These are phyloP conservation scores for Mucor piriformis DNA, from an alignment of 371 early-diverging fungal species.

Conservation along the genomic window DNA sequence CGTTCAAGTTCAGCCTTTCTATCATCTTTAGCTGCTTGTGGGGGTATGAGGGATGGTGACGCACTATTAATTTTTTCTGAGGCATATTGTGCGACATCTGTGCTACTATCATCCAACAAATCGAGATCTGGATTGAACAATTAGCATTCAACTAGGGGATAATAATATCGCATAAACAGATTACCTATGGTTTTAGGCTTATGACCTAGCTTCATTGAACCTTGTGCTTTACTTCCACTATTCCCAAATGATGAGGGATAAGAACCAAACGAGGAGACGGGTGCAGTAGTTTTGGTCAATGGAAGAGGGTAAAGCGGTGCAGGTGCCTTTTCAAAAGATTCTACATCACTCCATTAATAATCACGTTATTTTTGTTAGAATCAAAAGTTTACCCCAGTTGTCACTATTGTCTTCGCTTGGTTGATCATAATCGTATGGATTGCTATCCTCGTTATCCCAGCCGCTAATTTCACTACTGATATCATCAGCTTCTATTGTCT, in stretches of 20 bases:
- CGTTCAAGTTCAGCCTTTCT: conserved; percentile 59
- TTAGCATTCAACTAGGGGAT: background rate
- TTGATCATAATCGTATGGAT: conserved; percentile 14
- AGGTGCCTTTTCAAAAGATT: conserved; percentile 3
- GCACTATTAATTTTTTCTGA: background rate
- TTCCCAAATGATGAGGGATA: conserved; percentile 5
- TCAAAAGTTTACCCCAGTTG: conserved; percentile 34
- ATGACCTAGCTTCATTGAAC: conserved; percentile 46
- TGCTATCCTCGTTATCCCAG: conserved; percentile 43
- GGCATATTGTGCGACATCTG: background rate
- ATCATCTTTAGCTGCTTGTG: conserved; percentile 47
- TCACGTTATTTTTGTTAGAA: background rate
- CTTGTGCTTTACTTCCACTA: conserved; percentile 6
- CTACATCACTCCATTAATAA: background rate
- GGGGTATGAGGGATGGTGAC: conserved; percentile 8
- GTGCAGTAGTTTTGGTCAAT: conserved; percentile 2
- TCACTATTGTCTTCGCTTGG: conserved; percentile 39
- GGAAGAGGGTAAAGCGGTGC: background rate
- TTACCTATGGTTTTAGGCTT: conserved; percentile 43
- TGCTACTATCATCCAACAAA: background rate
- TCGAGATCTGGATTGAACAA: background rate
- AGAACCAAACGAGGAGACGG: conserved; percentile 31
- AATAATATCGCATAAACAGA: background rate
- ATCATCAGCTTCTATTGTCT: conserved; percentile 9
- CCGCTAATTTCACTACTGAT: conserved; percentile 21